Evolutionary conservation across 352 stramenopile genomes (phyloP).

Genomic region (Phytophthora litchii): DNA sequence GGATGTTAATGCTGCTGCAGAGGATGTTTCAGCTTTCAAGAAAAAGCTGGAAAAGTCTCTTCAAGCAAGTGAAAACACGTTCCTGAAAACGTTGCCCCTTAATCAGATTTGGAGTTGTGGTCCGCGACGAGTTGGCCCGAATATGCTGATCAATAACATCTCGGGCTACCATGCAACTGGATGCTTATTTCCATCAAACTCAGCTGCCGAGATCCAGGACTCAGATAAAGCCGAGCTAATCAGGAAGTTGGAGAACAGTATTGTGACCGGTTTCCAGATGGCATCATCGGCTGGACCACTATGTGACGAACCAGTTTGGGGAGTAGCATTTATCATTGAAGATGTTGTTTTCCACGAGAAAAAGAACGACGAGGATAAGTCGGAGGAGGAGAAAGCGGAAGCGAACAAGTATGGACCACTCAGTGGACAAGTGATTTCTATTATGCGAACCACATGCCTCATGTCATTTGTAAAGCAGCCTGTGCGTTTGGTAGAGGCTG

Average conservation of each 20-base stretch:
- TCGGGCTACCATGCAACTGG: conserved; percentile 37
- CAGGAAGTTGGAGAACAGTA: conserved; percentile 77
- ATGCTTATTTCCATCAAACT: conserved; percentile 20
- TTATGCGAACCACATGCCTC: conserved; percentile 73
- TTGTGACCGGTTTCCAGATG: conserved; percentile 87
- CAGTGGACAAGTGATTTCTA: conserved; percentile 84
- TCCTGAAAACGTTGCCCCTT: conserved; percentile 60
- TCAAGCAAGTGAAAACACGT: conserved; percentile 47
- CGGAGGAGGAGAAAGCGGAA: conserved; percentile 28
- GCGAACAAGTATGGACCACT: conserved; percentile 69
- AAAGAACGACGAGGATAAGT: conserved; percentile 32
- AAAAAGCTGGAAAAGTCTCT: conserved; percentile 54
- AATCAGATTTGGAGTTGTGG: conserved; percentile 78
- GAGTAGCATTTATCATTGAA: conserved; percentile 89
- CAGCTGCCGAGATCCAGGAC: background rate
- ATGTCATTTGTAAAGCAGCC: conserved; percentile 84
- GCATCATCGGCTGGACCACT: conserved; percentile 82
- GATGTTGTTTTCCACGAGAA: conserved; percentile 67
- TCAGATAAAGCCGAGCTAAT: conserved; percentile 40
- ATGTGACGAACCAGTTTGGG: conserved; percentile 91
- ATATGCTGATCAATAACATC: conserved; percentile 83
- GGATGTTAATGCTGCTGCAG: conserved; percentile 17
- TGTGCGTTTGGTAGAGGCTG: conserved; percentile 90
- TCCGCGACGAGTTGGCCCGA: conserved; percentile 72
- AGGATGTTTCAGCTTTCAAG: conserved; percentile 37